Base-by-base conservation (phyloP, 2,329 filamentous ascomycete genomes). In the Graphium sp. region DNA sequence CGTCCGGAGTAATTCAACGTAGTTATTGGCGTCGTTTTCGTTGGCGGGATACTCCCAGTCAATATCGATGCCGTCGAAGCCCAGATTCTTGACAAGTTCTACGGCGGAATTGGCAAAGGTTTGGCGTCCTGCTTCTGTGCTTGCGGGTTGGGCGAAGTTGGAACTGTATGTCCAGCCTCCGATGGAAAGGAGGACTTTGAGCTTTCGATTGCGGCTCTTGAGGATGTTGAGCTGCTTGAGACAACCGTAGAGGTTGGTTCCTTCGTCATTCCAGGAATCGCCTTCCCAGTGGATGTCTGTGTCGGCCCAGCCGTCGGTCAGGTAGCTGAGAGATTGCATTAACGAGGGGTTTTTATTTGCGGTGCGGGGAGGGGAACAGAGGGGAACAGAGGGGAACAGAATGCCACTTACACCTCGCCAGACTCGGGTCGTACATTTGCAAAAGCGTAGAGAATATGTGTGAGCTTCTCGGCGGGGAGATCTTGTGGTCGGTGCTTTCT, bases 91-190 rank as follows among this genome's bases (percentile, higher is more conserved):
- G 40, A 95, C 60, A 20, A 94, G 55, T 14, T 72, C 62, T 1
- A 92, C 76, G 19, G 80, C 75, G 17, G 68, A 71, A 28, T 64
- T 57, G 7, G 83, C 85, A 51, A 94, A 94, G 2, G 47, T 63
- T 18, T 61, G 57, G 6, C 84, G 68, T 7, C 83, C 82, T 15
- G 65, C 51, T 0, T 69, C 59, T 0, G 78, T 83, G 23, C 77
- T 78, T 1, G 77, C 76, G 0, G 83, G 78, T 17, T 53, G 56
- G n/a, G 68, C 64, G 51, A 94, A 91, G 55, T 92, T 89, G 48
- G 67, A 58, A 36, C 76, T 81, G 50, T 92, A 93, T 0, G 84
- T 92, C 84, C 84, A 94, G 28, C 87, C 87, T 35, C 85, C 85
- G 35, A 94, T 81, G 30, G 77, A 84, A 5, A 94, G 66, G 9